Evolutionary conservation across 352 stramenopile genomes (phyloP).

Genomic region (Pythium folliculosum): DNA sequence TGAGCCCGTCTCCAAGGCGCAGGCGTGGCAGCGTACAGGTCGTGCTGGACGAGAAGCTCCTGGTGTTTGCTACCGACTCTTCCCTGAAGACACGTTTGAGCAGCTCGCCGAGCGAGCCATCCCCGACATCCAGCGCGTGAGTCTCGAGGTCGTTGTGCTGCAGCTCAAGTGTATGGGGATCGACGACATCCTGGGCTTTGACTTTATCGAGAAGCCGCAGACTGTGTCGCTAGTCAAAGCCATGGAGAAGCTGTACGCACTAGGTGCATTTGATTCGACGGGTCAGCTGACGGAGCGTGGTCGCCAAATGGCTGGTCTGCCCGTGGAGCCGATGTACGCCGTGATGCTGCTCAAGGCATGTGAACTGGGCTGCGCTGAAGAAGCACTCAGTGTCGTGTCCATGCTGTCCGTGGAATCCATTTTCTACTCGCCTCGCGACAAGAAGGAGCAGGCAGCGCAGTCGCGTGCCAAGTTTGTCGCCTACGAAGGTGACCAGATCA

Average conservation of each 20-base stretch:
- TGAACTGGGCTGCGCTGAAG: slow-evolving; percentile 76
- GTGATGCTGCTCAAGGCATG: slow-evolving; percentile 87
- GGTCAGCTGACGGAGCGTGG: slow-evolving; percentile 72
- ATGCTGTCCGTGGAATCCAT: slow-evolving; percentile 92
- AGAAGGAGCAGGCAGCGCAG: slow-evolving; percentile 81
- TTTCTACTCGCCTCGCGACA: slow-evolving; percentile 86
- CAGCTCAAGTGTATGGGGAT: slow-evolving; percentile 89
- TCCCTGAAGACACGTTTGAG: slow-evolving; percentile 86
- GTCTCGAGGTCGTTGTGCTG: slow-evolving; percentile 79
- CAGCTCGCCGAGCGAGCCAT: slow-evolving; percentile 73
- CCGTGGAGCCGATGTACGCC: slow-evolving; percentile 88
- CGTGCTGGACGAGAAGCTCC: slow-evolving; percentile 84
- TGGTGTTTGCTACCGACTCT: slow-evolving; percentile 83
- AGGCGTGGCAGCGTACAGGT: slow-evolving; percentile 90
- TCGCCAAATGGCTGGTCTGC: slow-evolving; percentile 83
- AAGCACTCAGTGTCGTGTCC: slow-evolving; percentile 84
- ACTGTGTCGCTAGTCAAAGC: slow-evolving; percentile 74
- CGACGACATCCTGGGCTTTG: slow-evolving; percentile 82
- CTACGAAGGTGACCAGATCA: slow-evolving; percentile 87
- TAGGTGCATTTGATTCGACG: slow-evolving; percentile 64
- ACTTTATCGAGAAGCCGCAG: slow-evolving; percentile 89
- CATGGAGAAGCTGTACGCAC: slow-evolving; percentile 82
- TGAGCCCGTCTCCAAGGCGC: slow-evolving; percentile 86
- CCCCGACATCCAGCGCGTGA: slow-evolving; percentile 87
- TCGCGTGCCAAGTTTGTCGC: slow-evolving; percentile 77